Evolutionary conservation across 2,329 filamentous ascomycete genomes (phyloP), one percentile per base, ranked within the genome.

Genomic region (Hymenoscyphus linearis): DNA sequence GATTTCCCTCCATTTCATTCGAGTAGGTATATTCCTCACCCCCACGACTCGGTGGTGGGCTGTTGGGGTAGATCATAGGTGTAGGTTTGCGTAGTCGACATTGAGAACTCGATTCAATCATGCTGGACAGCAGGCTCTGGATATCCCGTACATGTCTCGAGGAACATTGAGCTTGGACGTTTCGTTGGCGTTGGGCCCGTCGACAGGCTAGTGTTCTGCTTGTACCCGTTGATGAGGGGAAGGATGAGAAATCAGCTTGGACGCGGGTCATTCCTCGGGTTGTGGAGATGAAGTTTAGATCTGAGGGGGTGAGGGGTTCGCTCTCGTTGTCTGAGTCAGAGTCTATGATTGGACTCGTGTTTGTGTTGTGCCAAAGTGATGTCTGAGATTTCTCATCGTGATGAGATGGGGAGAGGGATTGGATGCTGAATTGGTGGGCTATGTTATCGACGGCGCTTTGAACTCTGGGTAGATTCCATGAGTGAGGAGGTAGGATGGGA

Each of bases 111-210:
- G 57, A 60, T 1, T 56, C 40, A 16, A 70, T 64, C 65, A 71
- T 68, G 12, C 67, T 62, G 47, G 68, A 65, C 4, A 71, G 67
- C 1, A 71, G 53, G 1, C 61, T 54, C 18, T 61, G 64, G 60
- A 71, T 67, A 57, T 68, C 67, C 25, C 62, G 62, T 9, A 69
- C 58, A 31, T 71, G 68, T 0, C 47, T 52, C 2, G 31, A 52
- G 35, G 63, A 67, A 16, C 31, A 62, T 56, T 70, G 69, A 13
- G 69, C 55, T 35, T 69, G 66, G 2, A 64, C 63, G 52, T 70
- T 69, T 9, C 67, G 53, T 52, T 71, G 69, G 34, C 67, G 62
- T 58, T 68, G 67, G 12, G 67, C 31, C 12, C 68, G 64, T 22
- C 65, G 59, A 52, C 62, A 65, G 4, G 63, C 59, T 14, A 66